Evolutionary conservation across 1,139 yeast species (phyloP).

Genomic region (Diutina catenulata): DNA sequence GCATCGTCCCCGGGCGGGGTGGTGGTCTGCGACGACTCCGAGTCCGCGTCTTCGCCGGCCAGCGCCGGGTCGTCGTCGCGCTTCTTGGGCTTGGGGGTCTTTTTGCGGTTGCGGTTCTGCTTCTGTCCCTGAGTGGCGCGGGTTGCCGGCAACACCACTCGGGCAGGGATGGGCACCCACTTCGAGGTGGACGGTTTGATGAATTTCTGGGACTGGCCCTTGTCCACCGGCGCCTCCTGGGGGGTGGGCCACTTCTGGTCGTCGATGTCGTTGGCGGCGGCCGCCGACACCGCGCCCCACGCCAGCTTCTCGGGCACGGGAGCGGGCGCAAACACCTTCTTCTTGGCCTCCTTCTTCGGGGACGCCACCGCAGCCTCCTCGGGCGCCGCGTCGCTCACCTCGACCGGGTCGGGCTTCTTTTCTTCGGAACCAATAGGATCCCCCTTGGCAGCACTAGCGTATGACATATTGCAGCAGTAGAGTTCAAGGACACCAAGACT

Average conservation of each 20-base stretch:
- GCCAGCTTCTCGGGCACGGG: conserved; percentile 64
- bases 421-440: neutral
- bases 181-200: conserved; percentile 44
- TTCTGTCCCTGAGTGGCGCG: neutral
- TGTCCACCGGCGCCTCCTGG: conserved; percentile 19
- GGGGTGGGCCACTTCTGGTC: conserved; percentile 54
- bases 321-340: conserved; percentile 53
- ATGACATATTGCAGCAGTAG: neutral
- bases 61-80: neutral
- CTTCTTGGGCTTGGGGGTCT: conserved; percentile 4
- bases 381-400: neutral
- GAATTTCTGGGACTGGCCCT: conserved; percentile 27
- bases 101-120: conserved; percentile 1
- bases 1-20: neutral
- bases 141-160: conserved; percentile 40
- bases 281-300: conserved; percentile 42
- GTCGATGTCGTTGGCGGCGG: conserved; percentile 19
- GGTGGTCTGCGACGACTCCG: neutral
- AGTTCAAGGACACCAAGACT: no score
- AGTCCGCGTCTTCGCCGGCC: neutral
- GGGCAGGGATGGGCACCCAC: conserved; percentile 84
- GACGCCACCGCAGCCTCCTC: neutral
- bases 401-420: neutral
- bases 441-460: conserved; percentile 4
- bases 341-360: conserved; percentile 10